A percentile compares a stretch with the other conserved stretches of the same genome.
phyloP scores from a whole-genome alignment of 1,284 basidiomycete species.

The Fomitopsis schrenkii region DNA sequence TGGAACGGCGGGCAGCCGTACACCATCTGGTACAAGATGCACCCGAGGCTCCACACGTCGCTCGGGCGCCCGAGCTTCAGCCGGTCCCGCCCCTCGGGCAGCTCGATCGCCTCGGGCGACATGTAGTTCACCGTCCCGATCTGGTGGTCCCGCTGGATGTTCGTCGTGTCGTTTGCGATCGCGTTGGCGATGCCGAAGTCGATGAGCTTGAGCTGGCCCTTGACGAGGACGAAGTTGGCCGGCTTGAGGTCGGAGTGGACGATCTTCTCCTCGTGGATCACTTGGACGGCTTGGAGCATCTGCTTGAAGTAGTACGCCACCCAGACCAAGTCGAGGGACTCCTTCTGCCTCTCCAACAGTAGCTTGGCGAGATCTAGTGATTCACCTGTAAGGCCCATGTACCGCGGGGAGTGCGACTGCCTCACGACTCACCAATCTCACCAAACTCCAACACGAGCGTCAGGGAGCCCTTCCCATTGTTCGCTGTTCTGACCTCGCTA shows the following conservation, averaged over 20 bases:
- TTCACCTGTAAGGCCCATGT: no score
- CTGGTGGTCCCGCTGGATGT: slow-evolving; percentile 93
- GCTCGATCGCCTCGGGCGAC: slow-evolving; percentile 90
- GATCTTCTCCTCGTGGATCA: slow-evolving; percentile 95
- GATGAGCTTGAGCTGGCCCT: slow-evolving; percentile 90
- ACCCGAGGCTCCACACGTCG: slow-evolving; percentile 97
- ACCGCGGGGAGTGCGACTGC: not conserved
- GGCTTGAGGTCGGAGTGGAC: slow-evolving; percentile 96
- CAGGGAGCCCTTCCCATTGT: slow-evolving; percentile 64
- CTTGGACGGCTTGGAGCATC: slow-evolving; percentile 95
- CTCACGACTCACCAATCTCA: slow-evolving; percentile 54
- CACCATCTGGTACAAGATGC: slow-evolving; percentile 97
- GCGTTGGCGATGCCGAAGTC: slow-evolving; percentile 98
- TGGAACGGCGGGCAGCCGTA: slow-evolving; percentile 95
- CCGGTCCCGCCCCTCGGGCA: slow-evolving; percentile 72
- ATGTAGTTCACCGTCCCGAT: slow-evolving; percentile 96
- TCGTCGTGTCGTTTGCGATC: slow-evolving; percentile 95
- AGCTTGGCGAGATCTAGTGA: slow-evolving; percentile 72
- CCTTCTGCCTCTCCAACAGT: slow-evolving; percentile 76
- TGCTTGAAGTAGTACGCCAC: slow-evolving; percentile 95
- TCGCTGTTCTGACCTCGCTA: slow-evolving; percentile 68
- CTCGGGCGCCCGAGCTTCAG: slow-evolving; percentile 83
- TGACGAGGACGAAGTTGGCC: slow-evolving; percentile 93
- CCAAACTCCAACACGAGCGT: slow-evolving; percentile 94
- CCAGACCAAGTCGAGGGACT: slow-evolving; percentile 87